Percentiles rank a stretch among this genome's conserved stretches.
These are phyloP conservation scores for Camelina laxa DNA, from an alignment of 345 rosid species.

Conservation along the genomic window DNA sequence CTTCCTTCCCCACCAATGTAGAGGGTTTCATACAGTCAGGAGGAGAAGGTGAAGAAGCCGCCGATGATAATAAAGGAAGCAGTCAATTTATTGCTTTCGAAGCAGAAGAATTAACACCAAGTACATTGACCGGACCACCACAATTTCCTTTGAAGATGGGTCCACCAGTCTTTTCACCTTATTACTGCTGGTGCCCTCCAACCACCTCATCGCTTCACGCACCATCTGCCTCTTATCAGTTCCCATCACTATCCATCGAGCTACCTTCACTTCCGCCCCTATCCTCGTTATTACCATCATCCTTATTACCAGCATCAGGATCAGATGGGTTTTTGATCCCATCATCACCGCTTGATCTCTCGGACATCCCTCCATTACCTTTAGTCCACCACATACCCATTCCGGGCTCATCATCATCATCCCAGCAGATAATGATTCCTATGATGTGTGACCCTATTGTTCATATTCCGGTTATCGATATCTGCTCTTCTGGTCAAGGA, in stretches of 20 bases:
- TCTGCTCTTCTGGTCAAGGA: slow-evolving; percentile 94
- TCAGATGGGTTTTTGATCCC: slow-evolving; percentile 61
- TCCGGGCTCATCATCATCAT: slow-evolving; percentile 47
- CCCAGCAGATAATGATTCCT: slow-evolving; percentile 75
- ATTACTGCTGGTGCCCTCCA: slow-evolving; percentile 92
- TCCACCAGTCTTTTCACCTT: slow-evolving; percentile 72
- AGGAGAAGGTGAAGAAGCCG: slow-evolving; percentile 50
- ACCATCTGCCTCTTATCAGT: slow-evolving; percentile 44
- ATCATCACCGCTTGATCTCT: slow-evolving; percentile 56
- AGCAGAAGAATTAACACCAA: slow-evolving; percentile 19
- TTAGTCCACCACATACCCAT: slow-evolving; percentile 57
- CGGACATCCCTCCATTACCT: slow-evolving; percentile 65
- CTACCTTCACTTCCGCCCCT: slow-evolving; percentile 67
- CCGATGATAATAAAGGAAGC: slow-evolving; percentile 36
- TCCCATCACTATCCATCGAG: slow-evolving; percentile 52
- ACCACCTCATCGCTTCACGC: slow-evolving; percentile 57
- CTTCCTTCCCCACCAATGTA: slow-evolving; percentile 44
- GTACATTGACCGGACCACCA: slow-evolving; percentile 44
- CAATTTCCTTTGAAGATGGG: slow-evolving; percentile 47
- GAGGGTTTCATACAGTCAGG: slow-evolving; percentile 42
- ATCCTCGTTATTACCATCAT: slow-evolving; percentile 62
- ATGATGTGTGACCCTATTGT: slow-evolving; percentile 93
- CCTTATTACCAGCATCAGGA: slow-evolving; percentile 56
- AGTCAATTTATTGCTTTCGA: slow-evolving; percentile 14
- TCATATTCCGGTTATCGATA: slow-evolving; percentile 85